phyloP scores from a whole-genome alignment of 768 basidiomycete species.

The Lentinula lateritia region DNA sequence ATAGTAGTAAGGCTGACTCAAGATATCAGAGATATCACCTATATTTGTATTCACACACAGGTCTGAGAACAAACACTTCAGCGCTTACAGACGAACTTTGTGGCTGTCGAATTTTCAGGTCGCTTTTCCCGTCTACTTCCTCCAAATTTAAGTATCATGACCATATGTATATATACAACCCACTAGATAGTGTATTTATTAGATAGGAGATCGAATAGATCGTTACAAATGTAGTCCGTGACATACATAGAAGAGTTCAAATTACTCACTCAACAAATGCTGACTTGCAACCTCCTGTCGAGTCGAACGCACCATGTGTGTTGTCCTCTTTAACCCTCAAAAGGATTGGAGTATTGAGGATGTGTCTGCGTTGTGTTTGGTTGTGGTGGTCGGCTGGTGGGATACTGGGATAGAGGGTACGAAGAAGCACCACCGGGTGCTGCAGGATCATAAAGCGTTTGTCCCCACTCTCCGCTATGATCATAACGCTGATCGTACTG shows the following conservation, averaged over 20 bases:
- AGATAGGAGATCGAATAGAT: not conserved
- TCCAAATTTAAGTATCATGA: too few species aligned
- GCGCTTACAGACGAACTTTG: too few species aligned
- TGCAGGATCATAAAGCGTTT: slow-evolving; percentile 1
- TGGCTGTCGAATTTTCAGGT: too few species aligned
- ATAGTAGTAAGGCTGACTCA: too few species aligned
- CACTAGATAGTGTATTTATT: not conserved
- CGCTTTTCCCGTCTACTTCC: too few species aligned
- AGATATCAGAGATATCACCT: too few species aligned
- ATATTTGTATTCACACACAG: too few species aligned
- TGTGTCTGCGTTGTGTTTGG: not conserved
- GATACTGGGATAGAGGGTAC: not conserved
- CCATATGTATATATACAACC: too few species aligned
- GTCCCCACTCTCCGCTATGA: slow-evolving; percentile 7
- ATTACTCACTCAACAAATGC: not conserved
- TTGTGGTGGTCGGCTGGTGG: not conserved
- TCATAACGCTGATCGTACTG: slow-evolving; percentile 6
- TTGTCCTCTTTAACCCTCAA: not conserved
- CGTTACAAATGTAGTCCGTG: not conserved
- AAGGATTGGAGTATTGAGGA: slow-evolving; percentile 5
- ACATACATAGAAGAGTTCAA: too few species aligned
- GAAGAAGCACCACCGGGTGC: not conserved
- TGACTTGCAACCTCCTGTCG: too few species aligned
- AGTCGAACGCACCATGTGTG: too few species aligned
- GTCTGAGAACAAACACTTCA: too few species aligned